phyloP scores from a whole-genome alignment of 75 land plant genomes.

The Sequoiadendron giganteum region DNA sequence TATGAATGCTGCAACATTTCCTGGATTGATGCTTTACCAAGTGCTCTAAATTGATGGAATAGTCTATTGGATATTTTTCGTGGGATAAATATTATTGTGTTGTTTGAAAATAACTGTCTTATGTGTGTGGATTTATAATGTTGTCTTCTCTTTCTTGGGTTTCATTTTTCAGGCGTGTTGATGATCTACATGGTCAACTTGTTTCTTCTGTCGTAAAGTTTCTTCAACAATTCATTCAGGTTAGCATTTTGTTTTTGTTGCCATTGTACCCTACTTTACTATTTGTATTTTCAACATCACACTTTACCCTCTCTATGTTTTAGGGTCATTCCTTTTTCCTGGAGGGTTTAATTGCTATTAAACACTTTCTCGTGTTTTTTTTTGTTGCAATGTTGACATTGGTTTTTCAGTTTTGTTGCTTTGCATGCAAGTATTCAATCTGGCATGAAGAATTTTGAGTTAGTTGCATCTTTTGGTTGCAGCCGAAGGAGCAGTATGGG shows the following conservation, averaged over 20 bases:
- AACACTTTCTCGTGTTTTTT: neutral
- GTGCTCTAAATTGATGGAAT: neutral
- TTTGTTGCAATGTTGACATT: neutral
- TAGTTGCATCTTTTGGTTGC: neutral
- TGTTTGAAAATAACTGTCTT: neutral
- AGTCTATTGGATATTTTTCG: neutral
- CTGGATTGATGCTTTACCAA: neutral
- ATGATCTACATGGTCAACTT: neutral
- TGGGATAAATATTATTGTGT: neutral
- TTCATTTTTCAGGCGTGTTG: slow-evolving; percentile 3
- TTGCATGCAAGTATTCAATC: neutral
- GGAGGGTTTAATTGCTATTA: neutral
- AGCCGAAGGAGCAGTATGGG: neutral
- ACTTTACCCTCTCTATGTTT: neutral
- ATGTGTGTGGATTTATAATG: neutral
- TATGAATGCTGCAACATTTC: neutral
- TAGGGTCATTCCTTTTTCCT: neutral
- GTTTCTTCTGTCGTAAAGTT: slow-evolving; percentile 1
- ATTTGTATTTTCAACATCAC: neutral
- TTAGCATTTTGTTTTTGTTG: neutral
- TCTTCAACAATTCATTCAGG: slow-evolving; percentile 6
- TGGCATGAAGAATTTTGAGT: neutral
- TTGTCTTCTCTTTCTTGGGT: neutral
- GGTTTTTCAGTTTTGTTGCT: neutral
- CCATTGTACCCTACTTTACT: neutral